phyloP scores from a whole-genome alignment of 805 yeast genomes.

The Vanderwaltozyma tropicalis region DNA sequence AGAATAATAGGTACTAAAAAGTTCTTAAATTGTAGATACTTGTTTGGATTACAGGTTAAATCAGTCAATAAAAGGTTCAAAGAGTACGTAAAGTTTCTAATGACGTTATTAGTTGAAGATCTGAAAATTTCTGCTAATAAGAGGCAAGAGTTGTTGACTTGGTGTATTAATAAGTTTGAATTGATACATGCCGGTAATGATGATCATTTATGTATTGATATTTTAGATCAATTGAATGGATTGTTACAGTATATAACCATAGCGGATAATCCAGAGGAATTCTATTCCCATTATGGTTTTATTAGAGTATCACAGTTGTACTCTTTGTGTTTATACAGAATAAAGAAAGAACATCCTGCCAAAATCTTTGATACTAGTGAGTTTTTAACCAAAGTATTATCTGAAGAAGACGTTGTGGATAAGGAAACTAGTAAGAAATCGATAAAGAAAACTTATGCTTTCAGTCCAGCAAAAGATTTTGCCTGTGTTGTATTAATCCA shows the following conservation, averaged over 20 bases:
- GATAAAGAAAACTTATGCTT: slow-evolving; percentile 16
- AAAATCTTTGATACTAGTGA: slow-evolving; percentile 23
- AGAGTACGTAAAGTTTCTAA: too few relatives aligned
- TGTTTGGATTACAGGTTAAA: too few relatives aligned
- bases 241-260: slow-evolving; percentile 8
- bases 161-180: slow-evolving; percentile 9
- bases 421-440: too few relatives aligned
- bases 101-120: not conserved
- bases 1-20: too few relatives aligned
- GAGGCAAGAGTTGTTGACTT: slow-evolving; percentile 17
- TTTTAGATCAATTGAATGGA: slow-evolving; percentile 6
- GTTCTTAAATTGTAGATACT: too few relatives aligned
- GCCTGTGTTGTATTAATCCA: slow-evolving; percentile 22
- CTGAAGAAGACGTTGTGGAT: slow-evolving; percentile 26
- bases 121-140: slow-evolving; percentile 7
- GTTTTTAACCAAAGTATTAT: slow-evolving; percentile 16
- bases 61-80: too few relatives aligned
- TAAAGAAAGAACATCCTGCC: slow-evolving; percentile 12
- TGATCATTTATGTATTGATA: not conserved
- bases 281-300: slow-evolving; percentile 17
- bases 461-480: slow-evolving; percentile 22
- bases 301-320: slow-evolving; percentile 16
- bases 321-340: slow-evolving; percentile 7
- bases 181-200: not conserved
- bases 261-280: slow-evolving; percentile 6